Evolutionary conservation across 2,329 filamentous ascomycete species (phyloP).

Genomic region (Ceratocystis colombiana): DNA sequence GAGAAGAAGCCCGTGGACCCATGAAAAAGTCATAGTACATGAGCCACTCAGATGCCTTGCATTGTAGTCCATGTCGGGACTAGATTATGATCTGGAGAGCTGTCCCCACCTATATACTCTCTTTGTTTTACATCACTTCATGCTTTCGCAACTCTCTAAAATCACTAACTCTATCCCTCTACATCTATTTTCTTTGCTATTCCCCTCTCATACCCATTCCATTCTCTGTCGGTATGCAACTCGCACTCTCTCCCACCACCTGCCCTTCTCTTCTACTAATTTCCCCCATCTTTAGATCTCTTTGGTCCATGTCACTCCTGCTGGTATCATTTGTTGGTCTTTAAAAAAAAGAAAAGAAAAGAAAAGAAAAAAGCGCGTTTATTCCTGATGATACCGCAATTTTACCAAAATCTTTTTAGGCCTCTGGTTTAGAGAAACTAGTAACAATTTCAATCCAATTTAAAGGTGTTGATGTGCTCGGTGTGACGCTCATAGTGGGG

Average conservation of each 20-base stretch:
- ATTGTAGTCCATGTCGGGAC: not conserved
- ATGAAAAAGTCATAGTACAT: not conserved
- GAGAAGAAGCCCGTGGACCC: conserved; percentile 21
- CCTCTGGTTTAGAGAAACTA: not conserved
- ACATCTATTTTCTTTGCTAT: too few species aligned
- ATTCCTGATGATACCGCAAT: conserved; percentile 15
- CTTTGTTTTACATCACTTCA: not conserved
- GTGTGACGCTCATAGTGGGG: conserved; percentile 12
- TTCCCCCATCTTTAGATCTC: not conserved
- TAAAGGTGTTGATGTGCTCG: not conserved
- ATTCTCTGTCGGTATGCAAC: not conserved
- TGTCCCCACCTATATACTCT: not conserved
- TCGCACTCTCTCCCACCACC: not conserved
- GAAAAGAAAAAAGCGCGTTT: not conserved
- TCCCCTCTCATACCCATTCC: not conserved
- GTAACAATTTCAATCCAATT: too few species aligned
- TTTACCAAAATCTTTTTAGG: not conserved
- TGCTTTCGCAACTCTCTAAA: not conserved
- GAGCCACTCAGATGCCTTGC: not conserved
- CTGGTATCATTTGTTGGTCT: conserved; percentile 6
- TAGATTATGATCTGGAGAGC: not conserved
- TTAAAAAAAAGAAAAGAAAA: conserved; percentile 3
- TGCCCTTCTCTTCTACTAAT: not conserved
- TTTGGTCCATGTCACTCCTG: conserved; percentile 1
- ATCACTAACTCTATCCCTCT: not conserved